A percentile compares a stretch with the other conserved stretches of the same genome.
phyloP scores from a whole-genome alignment of 305 asterid genomes.

The Fraxinus velutina region DNA sequence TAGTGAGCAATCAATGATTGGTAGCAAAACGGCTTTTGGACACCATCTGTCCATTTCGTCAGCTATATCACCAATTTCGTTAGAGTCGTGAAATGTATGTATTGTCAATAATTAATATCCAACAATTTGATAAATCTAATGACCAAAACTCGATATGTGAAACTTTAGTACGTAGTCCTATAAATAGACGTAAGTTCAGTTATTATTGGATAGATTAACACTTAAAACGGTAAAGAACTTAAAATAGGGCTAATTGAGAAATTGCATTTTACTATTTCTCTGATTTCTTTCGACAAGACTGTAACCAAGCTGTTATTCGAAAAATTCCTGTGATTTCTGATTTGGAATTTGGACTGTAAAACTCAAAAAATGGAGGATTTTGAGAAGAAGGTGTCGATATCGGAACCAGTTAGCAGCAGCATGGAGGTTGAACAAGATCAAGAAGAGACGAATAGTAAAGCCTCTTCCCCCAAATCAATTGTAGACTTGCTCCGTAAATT shows the following conservation, averaged over 20 bases:
- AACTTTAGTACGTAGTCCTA: no score
- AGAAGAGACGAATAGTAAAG: slow-evolving; percentile 15
- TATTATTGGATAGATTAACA: no score
- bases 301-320: neutral
- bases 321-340: neutral
- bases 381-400: slow-evolving; percentile 52
- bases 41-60: no score
- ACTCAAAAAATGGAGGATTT: slow-evolving; percentile 52
- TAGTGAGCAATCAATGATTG: no score
- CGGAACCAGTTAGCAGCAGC: slow-evolving; percentile 35
- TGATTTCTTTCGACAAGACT: neutral
- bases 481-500: slow-evolving; percentile 60
- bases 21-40: no score
- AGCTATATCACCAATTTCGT: no score
- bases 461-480: slow-evolving; percentile 23
- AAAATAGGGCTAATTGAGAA: neutral
- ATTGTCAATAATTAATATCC: no score
- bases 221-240: no score
- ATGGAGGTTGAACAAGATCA: slow-evolving; percentile 30
- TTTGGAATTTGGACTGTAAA: neutral
- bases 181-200: no score
- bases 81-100: no score
- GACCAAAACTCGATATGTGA: no score
- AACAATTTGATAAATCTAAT: no score
- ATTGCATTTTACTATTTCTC: slow-evolving; percentile 1